Percentiles rank a stretch among this genome's conserved stretches.
Conservation (phyloP, 345 rosid genomes). For the Citrus maxima region DNA sequence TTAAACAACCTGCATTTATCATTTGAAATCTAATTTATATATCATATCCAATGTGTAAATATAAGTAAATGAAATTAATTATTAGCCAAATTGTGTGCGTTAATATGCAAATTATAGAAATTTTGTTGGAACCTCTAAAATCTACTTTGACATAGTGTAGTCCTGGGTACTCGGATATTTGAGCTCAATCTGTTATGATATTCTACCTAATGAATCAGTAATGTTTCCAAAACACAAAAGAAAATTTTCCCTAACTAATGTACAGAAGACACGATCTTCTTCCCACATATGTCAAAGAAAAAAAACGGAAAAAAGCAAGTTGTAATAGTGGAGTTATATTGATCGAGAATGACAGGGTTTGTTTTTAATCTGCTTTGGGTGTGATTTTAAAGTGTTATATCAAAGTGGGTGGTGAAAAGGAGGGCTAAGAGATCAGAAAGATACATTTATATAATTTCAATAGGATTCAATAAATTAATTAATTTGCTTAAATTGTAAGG, state of each 20-base stretch:
- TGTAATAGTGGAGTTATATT: background rate
- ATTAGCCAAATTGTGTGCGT: no score
- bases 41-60: background rate
- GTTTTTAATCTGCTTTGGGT: background rate
- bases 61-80: background rate
- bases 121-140: no score
- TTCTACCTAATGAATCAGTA: no score
- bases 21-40: background rate
- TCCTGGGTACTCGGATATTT: background rate
- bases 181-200: background rate
- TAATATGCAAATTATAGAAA: no score
- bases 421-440: slow-evolving; percentile 6
- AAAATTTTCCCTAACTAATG: no score
- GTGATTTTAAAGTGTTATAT: slow-evolving; percentile 22
- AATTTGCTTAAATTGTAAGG: slow-evolving; percentile 58
- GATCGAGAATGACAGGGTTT: background rate
- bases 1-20: slow-evolving; percentile 6
- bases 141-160: no score
- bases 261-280: no score
- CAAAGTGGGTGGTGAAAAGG: slow-evolving; percentile 48
- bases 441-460: background rate
- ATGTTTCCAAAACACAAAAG: no score
- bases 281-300: no score
- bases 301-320: background rate
- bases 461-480: slow-evolving; percentile 11